These are phyloP conservation scores for Pythium brassicae DNA, from an alignment of 352 stramenopile genomes.

Conservation along the genomic window DNA sequence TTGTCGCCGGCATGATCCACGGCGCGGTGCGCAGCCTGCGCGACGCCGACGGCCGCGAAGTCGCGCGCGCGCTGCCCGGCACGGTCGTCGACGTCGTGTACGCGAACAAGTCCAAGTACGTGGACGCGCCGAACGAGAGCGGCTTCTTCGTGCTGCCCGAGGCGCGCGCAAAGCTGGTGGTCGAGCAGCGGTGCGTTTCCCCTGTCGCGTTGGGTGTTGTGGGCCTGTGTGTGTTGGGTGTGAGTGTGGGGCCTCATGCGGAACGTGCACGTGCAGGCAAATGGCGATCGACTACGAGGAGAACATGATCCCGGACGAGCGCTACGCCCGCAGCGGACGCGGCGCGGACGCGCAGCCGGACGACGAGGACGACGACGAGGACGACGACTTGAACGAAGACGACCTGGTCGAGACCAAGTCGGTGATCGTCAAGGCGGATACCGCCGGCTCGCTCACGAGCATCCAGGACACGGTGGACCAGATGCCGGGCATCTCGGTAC, in stretches of 20 bases:
- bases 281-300: conserved; percentile 70
- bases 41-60: conserved; percentile 51
- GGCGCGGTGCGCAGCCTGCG: conserved; percentile 60
- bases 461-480: conserved; percentile 83
- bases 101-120: conserved; percentile 75
- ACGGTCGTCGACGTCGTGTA: conserved; percentile 81
- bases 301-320: conserved; percentile 26
- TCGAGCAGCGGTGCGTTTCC: conserved; percentile 56
- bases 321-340: neutral
- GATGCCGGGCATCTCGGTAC: conserved; percentile 53
- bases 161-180: conserved; percentile 54
- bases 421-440: conserved; percentile 81
- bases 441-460: conserved; percentile 70
- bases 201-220: neutral
- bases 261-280: conserved; percentile 33
- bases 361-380: conserved; percentile 13
- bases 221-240: neutral
- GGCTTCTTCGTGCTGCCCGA: conserved; percentile 73
- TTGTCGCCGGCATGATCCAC: conserved; percentile 85
- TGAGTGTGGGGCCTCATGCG: neutral
- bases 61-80: conserved; percentile 47
- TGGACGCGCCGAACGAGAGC: conserved; percentile 80
- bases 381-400: conserved; percentile 33
- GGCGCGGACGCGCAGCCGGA: neutral
- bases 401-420: conserved; percentile 45